Conservation (phyloP, 2,329 filamentous ascomycete species). For the Arthrobotrys entomopaga region DNA sequence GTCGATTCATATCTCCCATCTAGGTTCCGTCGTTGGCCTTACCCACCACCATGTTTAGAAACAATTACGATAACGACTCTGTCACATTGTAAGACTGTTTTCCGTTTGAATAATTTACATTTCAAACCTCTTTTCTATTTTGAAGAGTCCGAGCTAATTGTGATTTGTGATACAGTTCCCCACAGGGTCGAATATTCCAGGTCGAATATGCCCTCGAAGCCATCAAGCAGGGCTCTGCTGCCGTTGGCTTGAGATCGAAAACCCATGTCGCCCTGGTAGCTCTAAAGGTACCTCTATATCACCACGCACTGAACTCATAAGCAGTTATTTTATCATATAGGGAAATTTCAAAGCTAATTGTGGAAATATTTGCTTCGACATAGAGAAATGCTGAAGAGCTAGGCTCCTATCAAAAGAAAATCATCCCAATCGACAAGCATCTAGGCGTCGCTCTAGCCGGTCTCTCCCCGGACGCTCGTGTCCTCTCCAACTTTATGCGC, state of each 20-base stretch:
- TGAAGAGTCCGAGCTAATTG: constrained; percentile 16
- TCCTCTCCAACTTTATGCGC: constrained; percentile 99
- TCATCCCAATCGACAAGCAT: constrained; percentile 95
- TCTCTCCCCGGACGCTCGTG: constrained; percentile 95
- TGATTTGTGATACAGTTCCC: constrained; percentile 73
- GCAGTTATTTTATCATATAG: constrained; percentile 38
- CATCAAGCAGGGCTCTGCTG: constrained; percentile 98
- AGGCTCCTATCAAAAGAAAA: constrained; percentile 99
- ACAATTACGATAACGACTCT: constrained; percentile 99
- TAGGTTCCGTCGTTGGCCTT: constrained; percentile 27
- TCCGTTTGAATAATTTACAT: not conserved
- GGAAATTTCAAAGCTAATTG: constrained; percentile 3
- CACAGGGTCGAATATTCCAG: constrained; percentile 98
- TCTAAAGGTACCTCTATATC: constrained; percentile 77
- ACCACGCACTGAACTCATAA: not conserved
- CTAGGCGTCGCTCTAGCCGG: constrained; percentile 95
- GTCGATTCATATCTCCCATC: constrained; percentile 30
- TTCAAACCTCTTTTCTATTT: not conserved
- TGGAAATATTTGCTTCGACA: constrained; percentile 5
- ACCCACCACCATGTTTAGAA: constrained; percentile 85
- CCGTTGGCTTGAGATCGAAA: constrained; percentile 97
- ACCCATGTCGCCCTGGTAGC: constrained; percentile 95
- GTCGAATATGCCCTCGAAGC: constrained; percentile 99
- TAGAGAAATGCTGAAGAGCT: constrained; percentile 99
- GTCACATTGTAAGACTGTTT: constrained; percentile 81